Conservation (phyloP, 2,329 filamentous ascomycete species). For the Dissoconium aciculare region DNA sequence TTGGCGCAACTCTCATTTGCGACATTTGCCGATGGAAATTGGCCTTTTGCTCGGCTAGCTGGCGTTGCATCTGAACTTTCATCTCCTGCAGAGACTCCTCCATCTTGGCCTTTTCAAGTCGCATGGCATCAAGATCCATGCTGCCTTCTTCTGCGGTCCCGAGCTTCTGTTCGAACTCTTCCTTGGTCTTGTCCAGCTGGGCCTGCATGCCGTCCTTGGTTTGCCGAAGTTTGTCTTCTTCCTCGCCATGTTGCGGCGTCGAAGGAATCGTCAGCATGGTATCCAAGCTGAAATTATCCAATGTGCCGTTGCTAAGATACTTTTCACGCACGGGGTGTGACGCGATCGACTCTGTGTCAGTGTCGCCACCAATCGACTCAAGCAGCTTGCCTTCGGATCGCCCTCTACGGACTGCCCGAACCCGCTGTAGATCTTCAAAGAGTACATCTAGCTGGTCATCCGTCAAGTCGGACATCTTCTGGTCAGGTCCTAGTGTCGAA, state of each 20-base stretch:
- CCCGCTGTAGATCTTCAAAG: constrained; percentile 85
- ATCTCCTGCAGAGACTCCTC: constrained; percentile 62
- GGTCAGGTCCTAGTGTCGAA: constrained; percentile 76
- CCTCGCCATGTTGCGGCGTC: constrained; percentile 71
- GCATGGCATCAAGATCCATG: constrained; percentile 69
- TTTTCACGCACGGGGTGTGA: constrained; percentile 71
- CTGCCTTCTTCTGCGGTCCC: constrained; percentile 59
- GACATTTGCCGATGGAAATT: constrained; percentile 74
- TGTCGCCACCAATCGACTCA: constrained; percentile 36
- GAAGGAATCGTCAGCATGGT: constrained; percentile 89
- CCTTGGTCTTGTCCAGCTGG: constrained; percentile 70
- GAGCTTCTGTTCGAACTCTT: constrained; percentile 64
- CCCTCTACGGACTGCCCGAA: constrained; percentile 68
- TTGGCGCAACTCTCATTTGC: constrained; percentile 41
- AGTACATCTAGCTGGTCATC: constrained; percentile 89
- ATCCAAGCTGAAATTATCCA: constrained; percentile 93
- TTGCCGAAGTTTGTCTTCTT: constrained; percentile 60
- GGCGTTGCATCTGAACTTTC: constrained; percentile 78
- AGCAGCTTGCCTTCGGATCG: constrained; percentile 40
- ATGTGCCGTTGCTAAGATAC: constrained; percentile 76
- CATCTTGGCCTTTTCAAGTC: constrained; percentile 70
- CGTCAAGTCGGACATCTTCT: constrained; percentile 76
- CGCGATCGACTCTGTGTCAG: constrained; percentile 76
- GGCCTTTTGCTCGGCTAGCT: constrained; percentile 69
- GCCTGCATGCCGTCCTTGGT: constrained; percentile 70